phyloP scores from a whole-genome alignment of 768 basidiomycete species.

The Boletus pseudopeckii region DNA sequence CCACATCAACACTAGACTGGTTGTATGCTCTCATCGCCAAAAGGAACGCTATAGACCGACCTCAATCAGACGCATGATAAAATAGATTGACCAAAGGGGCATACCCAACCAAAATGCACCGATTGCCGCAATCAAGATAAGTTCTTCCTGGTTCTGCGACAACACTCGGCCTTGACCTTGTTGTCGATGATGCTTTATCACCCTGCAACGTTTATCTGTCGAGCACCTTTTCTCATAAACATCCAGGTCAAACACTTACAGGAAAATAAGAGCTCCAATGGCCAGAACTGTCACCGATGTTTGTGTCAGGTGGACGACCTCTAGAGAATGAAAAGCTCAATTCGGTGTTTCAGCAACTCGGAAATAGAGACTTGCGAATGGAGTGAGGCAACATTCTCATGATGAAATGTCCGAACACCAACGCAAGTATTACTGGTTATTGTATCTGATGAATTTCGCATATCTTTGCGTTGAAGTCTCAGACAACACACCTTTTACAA shows the following conservation, averaged over 20 bases:
- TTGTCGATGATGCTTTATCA: constrained; percentile 69
- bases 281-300: constrained; percentile 70
- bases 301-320: constrained; percentile 66
- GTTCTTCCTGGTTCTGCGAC: constrained; percentile 70
- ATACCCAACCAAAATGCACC: constrained; percentile 77
- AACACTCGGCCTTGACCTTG: constrained; percentile 52
- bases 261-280: constrained; percentile 57
- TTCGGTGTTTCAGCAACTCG: constrained; percentile 1
- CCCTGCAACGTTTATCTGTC: constrained; percentile 36
- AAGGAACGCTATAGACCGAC: constrained; percentile 34
- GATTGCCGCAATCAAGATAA: constrained; percentile 65
- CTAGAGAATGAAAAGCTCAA: constrained; percentile 32
- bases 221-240: neutral
- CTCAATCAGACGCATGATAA: constrained; percentile 3
- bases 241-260: constrained; percentile 44
- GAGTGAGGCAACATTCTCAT: constrained; percentile 45
- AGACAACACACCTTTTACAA: constrained; percentile 28
- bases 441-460: constrained; percentile 8
- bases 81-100: constrained; percentile 17
- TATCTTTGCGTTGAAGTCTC: neutral
- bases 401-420: constrained; percentile 48
- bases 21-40: constrained; percentile 40
- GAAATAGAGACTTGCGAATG: constrained; percentile 28
- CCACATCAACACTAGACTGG: constrained; percentile 29
- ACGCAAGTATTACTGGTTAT: constrained; percentile 43